phyloP scores from a whole-genome alignment of 305 asterid species.

The Plantago coronopus region DNA sequence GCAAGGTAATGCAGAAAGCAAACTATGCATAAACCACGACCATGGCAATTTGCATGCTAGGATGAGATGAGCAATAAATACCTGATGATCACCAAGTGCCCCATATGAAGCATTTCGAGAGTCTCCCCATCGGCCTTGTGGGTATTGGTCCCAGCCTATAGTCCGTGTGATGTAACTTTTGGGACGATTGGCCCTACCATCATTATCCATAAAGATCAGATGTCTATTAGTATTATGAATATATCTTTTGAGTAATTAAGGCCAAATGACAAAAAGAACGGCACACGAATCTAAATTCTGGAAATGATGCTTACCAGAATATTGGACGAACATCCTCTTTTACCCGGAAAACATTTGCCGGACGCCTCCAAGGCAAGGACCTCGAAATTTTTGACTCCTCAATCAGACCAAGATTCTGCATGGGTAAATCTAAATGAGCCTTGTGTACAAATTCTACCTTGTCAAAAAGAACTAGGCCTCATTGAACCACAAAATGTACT shows the following conservation, averaged over 20 bases:
- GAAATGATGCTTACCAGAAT: constrained; percentile 58
- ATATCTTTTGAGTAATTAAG: background rate
- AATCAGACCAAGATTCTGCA: constrained; percentile 93
- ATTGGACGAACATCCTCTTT: constrained; percentile 96
- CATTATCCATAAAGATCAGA: constrained; percentile 25
- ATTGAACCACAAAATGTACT: constrained; percentile 21
- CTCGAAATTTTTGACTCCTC: constrained; percentile 87
- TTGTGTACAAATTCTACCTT: background rate
- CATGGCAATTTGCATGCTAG: too few relatives aligned
- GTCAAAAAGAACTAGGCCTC: background rate
- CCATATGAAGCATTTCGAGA: constrained; percentile 88
- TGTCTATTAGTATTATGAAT: constrained; percentile 13
- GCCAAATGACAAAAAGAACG: constrained; percentile 15
- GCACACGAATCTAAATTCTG: constrained; percentile 9
- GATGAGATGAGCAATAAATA: constrained; percentile 14
- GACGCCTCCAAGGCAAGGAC: constrained; percentile 96
- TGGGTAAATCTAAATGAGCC: constrained; percentile 26
- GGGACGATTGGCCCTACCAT: constrained; percentile 97
- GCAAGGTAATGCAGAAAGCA: too few relatives aligned
- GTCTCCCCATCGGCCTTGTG: constrained; percentile 96
- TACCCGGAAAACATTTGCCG: constrained; percentile 69
- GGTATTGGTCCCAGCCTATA: constrained; percentile 90
- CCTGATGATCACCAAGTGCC: constrained; percentile 85
- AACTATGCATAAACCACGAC: too few relatives aligned
- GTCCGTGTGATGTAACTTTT: constrained; percentile 95